These are phyloP conservation scores for Gracilaria gracilis DNA, from an alignment of 23 red algal genomes.

Conservation along the genomic window DNA sequence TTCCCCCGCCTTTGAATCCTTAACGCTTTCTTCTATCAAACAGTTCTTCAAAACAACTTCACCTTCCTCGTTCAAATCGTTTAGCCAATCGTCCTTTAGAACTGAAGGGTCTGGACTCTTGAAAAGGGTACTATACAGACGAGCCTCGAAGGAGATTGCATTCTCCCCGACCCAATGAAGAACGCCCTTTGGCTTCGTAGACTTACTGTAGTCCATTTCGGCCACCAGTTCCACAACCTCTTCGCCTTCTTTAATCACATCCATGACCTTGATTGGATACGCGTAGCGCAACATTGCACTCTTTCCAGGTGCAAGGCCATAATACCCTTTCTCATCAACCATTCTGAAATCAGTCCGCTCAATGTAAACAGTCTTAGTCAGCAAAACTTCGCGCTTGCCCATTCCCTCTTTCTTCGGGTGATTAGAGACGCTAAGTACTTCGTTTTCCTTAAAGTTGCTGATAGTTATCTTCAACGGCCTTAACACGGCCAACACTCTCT, in stretches of 20 bases:
- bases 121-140: conserved; percentile 88
- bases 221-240: conserved; percentile 47
- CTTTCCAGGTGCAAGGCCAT: conserved; percentile 96
- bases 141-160: conserved; percentile 70
- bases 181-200: conserved; percentile 90
- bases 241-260: conserved; percentile 49
- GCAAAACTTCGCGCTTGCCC: conserved; percentile 73
- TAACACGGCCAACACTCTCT: conserved; percentile 83
- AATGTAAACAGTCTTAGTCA: conserved; percentile 89
- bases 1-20: conserved; percentile 35
- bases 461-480: conserved; percentile 85
- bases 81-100: conserved; percentile 84
- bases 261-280: conserved; percentile 81
- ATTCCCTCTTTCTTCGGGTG: conserved; percentile 90
- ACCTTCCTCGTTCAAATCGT: conserved; percentile 78
- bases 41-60: conserved; percentile 74
- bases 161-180: conserved; percentile 92
- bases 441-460: conserved; percentile 73
- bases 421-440: conserved; percentile 76
- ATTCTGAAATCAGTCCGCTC: conserved; percentile 93
- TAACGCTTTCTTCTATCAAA: conserved; percentile 69
- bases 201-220: conserved; percentile 72
- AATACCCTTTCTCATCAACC: conserved; percentile 91
- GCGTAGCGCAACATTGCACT: conserved; percentile 91
- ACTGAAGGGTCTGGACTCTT: conserved; percentile 74